These are phyloP conservation scores for Pichia rugopelliculosa DNA, from an alignment of 805 yeast species.

Conservation along the genomic window DNA sequence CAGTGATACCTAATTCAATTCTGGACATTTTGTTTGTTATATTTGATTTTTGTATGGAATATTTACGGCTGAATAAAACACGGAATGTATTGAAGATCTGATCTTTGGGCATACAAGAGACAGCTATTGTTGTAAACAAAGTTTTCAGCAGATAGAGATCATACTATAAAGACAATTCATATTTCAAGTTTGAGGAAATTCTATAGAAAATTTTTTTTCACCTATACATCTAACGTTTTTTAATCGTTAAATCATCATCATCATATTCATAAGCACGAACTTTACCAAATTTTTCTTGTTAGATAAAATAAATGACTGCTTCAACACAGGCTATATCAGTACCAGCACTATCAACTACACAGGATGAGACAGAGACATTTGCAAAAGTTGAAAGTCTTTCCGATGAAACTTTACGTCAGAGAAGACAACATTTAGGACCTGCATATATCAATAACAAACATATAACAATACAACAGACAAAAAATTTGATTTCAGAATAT, in stretches of 20 bases:
- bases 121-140: background rate
- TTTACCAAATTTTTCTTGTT: too few relatives aligned
- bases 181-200: too few relatives aligned
- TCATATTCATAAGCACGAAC: too few relatives aligned
- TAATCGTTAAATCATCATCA: too few relatives aligned
- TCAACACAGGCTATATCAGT: slow-evolving; percentile 18
- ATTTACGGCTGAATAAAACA: background rate
- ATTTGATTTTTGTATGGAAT: background rate
- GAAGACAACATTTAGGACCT: slow-evolving; percentile 23
- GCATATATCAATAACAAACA: slow-evolving; percentile 23
- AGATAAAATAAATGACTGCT: too few relatives aligned
- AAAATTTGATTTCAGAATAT: slow-evolving; percentile 35
- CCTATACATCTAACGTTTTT: background rate
- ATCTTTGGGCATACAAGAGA: background rate
- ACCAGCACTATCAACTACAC: slow-evolving; percentile 69
- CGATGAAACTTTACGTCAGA: slow-evolving; percentile 10
- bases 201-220: background rate
- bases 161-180: too few relatives aligned
- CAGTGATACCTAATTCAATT: slow-evolving; percentile 60
- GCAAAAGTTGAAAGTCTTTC: slow-evolving; percentile 30
- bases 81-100: background rate
- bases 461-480: slow-evolving; percentile 23
- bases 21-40: slow-evolving; percentile 10
- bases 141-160: background rate
- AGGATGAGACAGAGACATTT: slow-evolving; percentile 54